Base-by-base conservation (phyloP, 768 basidiomycete species). In the Collybiopsis confluens region DNA sequence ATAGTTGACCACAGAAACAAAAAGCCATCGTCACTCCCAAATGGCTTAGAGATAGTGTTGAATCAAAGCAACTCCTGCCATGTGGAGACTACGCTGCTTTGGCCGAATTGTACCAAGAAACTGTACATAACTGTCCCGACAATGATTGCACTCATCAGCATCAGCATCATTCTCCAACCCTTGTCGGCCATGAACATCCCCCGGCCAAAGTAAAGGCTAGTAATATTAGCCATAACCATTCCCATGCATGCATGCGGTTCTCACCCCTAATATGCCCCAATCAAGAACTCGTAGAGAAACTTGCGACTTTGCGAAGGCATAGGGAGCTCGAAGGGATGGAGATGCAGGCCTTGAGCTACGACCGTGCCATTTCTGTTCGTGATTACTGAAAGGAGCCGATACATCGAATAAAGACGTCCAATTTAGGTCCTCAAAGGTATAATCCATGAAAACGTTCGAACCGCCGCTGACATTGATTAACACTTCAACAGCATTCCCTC, bases 211-310 rank as follows among this genome's bases (percentile, higher is more conserved):
- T 27, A 16, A 42, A 42, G 6, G 50, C 13, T 23, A 37, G 8
- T 16, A 15, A 26, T 2, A 48, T 48, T 37, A 16, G 45, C 49
- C 74, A 77, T 66, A 62, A 43, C 41, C 68, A 73, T 30, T 68
- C 69, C 33, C 85, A 81, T 62, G 79, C 86, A 1, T 88, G 85
- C 59, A 68, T 74, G 48, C 78, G 90, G 33, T 72, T 79, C 0
- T 83, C 83, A 3, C 88, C 87, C 0, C 71, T 92, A 35, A 64
- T 79, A 2, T 92, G 86, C 58, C 75, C 77, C 0, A 92, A 92
- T 58, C 86, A 91, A 63, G 68, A 57, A 0, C 74, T 92, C 3
- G 77, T 76, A 4, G 57, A 66, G n/a, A 79, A 85, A 59, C 66
- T 92, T 11, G 76, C 75, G 26, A 66, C 86, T 16, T 75, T 92